Conservation (phyloP, 805 yeast genomes). For the Naumovozyma dairenensis region DNA sequence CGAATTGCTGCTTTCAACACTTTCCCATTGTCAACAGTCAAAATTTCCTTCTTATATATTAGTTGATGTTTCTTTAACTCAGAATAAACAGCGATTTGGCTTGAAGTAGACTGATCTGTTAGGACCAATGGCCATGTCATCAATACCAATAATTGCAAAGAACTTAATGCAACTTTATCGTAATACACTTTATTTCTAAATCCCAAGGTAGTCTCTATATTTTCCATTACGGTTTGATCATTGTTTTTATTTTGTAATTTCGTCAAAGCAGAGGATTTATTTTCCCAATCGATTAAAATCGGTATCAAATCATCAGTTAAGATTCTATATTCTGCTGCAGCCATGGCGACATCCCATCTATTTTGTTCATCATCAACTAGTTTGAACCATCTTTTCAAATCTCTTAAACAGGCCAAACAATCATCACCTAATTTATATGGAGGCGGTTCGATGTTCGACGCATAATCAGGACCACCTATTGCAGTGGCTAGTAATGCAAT, state of each 20-base stretch:
- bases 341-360: constrained; percentile 75
- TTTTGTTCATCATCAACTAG: constrained; percentile 67
- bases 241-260: constrained; percentile 18
- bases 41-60: constrained; percentile 57
- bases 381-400: constrained; percentile 79
- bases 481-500: constrained; percentile 78
- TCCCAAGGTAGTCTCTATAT: constrained; percentile 11
- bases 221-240: constrained; percentile 17
- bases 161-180: constrained; percentile 59
- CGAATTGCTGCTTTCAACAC: constrained; percentile 62
- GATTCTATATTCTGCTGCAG: constrained; percentile 72
- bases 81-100: constrained; percentile 48
- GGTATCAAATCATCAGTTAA: constrained; percentile 64
- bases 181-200: constrained; percentile 22
- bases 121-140: constrained; percentile 79
- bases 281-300: constrained; percentile 68
- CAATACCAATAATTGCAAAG: constrained; percentile 71
- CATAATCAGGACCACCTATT: constrained; percentile 78
- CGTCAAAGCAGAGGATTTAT: constrained; percentile 21
- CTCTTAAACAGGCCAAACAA: constrained; percentile 65
- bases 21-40: constrained; percentile 48
- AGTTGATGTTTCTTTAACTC: constrained; percentile 59
- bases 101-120: constrained; percentile 46
- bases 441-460: constrained; percentile 36
- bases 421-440: constrained; percentile 81